Percentiles rank a stretch among this genome's conserved stretches.
These are phyloP conservation scores for Tricharina praecox DNA, from an alignment of 495 filamentous ascomycete species.

Conservation along the genomic window DNA sequence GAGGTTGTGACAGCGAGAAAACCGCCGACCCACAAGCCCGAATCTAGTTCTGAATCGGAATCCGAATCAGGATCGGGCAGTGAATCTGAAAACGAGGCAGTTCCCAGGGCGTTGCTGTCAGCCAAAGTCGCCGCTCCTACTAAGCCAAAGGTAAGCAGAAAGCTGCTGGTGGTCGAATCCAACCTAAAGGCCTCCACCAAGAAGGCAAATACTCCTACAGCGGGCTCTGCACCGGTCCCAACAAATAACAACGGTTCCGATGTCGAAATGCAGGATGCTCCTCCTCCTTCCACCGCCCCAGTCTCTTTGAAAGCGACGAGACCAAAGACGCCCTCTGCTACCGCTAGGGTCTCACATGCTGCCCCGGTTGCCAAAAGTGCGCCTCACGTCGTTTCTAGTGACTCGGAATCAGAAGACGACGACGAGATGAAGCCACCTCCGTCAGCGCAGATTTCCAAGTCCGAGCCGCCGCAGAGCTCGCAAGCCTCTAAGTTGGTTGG, in stretches of 20 bases:
- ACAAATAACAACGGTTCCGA: background rate
- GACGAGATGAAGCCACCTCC: background rate
- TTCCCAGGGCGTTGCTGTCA: background rate
- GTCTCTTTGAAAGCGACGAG: no score
- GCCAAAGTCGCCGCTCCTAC: no score
- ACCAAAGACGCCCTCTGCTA: background rate
- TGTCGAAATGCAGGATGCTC: conserved; percentile 4
- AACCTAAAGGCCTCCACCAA: no score
- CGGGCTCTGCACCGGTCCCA: no score
- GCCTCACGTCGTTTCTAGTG: background rate
- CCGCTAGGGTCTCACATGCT: background rate
- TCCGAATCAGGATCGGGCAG: conserved; percentile 1
- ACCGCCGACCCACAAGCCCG: background rate
- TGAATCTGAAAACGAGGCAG: conserved; percentile 6
- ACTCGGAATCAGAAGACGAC: conserved; percentile 1
- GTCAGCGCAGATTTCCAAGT: background rate
- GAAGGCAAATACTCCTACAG: no score
- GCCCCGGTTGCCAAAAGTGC: background rate
- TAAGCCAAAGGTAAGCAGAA: no score
- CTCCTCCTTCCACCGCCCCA: background rate
- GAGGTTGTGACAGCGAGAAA: background rate
- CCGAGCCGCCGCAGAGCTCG: background rate
- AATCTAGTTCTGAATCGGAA: conserved; percentile 3
- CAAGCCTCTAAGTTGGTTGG: background rate
- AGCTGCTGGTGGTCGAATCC: no score